A percentile compares a stretch with the other conserved stretches of the same genome.
These are phyloP conservation scores for Podila epicladia DNA, from an alignment of 192 early-diverging fungal species.

Conservation along the genomic window DNA sequence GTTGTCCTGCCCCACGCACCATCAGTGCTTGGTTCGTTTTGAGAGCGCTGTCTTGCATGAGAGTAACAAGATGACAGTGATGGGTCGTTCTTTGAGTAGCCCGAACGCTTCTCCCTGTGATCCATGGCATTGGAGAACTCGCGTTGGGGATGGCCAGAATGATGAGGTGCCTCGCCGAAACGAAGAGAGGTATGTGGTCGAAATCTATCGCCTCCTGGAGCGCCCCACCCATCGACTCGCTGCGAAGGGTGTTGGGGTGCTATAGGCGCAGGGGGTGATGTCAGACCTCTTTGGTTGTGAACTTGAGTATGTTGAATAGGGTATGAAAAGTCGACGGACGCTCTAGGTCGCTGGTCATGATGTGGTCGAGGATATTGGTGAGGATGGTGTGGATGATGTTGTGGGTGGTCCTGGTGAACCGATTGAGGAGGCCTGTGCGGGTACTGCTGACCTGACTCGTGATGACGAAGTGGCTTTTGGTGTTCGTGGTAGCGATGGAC, in stretches of 20 bases:
- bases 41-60: not conserved
- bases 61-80: not conserved
- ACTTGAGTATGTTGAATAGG: not conserved
- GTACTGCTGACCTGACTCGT: no score
- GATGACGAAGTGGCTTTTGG: not conserved
- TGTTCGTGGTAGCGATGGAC: not conserved
- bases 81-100: not conserved
- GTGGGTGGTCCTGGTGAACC: not conserved
- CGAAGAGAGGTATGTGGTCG: constrained; percentile 4
- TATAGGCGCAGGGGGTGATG: not conserved
- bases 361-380: not conserved
- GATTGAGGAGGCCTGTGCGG: no score
- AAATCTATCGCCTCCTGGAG: not conserved
- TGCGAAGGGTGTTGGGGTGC: not conserved
- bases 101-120: not conserved
- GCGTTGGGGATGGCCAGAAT: not conserved
- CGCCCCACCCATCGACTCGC: not conserved
- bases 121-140: not conserved
- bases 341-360: not conserved
- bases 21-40: not conserved
- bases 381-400: not conserved
- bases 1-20: not conserved
- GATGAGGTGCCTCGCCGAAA: constrained; percentile 3
- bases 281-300: not conserved
- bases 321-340: not conserved